Percentiles rank a stretch among this genome's conserved stretches.
Conservation (phyloP, 805 yeast species). For the Starmerella vaccinii region DNA sequence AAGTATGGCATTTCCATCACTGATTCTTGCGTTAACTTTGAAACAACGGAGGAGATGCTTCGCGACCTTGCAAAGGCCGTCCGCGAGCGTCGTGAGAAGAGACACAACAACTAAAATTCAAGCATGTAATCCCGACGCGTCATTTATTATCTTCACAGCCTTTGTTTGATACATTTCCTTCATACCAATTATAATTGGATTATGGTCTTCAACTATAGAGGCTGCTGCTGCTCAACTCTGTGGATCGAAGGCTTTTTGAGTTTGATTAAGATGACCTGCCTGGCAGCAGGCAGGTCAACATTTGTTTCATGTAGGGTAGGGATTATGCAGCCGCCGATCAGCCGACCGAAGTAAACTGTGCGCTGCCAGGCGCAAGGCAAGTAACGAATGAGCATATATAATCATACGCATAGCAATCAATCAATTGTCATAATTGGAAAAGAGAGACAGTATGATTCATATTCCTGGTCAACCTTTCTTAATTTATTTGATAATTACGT, state of each 20-base stretch:
- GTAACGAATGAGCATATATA: not conserved
- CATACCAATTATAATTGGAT: too few relatives aligned
- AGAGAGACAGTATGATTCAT: not conserved
- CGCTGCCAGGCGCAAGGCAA: not conserved
- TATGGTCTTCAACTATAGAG: too few relatives aligned
- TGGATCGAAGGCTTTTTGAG: too few relatives aligned
- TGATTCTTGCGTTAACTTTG: constrained; percentile 94
- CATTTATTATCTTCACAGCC: too few relatives aligned
- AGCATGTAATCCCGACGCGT: too few relatives aligned
- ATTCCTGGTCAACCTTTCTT: too few relatives aligned
- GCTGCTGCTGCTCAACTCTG: too few relatives aligned
- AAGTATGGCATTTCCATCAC: constrained; percentile 94
- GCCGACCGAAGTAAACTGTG: not conserved
- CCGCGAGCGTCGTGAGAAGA: constrained; percentile 43
- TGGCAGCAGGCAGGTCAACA: not conserved
- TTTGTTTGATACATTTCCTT: too few relatives aligned
- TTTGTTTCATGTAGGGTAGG: not conserved
- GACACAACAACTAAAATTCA: not conserved
- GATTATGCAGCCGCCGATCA: not conserved
- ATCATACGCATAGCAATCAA: not conserved
- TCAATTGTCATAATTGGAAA: too few relatives aligned
- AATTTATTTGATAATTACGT: not conserved
- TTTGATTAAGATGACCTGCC: not conserved
- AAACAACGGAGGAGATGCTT: constrained; percentile 73
- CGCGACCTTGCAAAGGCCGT: constrained; percentile 73